Percentiles rank a stretch among this genome's conserved stretches.
Conservation (phyloP, 2,329 filamentous ascomycete genomes). For the Monilinia aucupariae region DNA sequence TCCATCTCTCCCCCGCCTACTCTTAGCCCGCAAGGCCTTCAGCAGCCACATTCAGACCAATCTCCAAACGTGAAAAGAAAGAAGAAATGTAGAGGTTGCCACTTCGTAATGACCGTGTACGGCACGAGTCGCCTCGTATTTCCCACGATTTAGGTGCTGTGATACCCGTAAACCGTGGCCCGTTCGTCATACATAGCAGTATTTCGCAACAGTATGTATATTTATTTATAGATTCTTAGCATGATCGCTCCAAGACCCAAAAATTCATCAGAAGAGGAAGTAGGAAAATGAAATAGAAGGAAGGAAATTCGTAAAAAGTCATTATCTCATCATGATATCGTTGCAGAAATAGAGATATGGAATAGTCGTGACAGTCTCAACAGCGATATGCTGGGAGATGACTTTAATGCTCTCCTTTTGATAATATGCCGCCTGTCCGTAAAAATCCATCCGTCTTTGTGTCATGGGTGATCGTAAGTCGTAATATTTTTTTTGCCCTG, state of each 20-base stretch:
- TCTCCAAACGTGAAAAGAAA: background rate
- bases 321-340: constrained; percentile 17
- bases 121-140: constrained; percentile 34
- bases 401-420: background rate
- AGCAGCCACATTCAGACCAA: background rate
- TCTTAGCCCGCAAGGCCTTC: too few relatives aligned
- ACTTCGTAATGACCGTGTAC: constrained; percentile 31
- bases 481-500: constrained; percentile 15
- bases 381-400: background rate
- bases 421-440: constrained; percentile 1
- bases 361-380: constrained; percentile 15
- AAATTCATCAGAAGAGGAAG: background rate
- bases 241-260: background rate
- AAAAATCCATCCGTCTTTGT: background rate
- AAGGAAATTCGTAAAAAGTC: constrained; percentile 15
- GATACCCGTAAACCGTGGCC: constrained; percentile 25
- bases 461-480: constrained; percentile 13
- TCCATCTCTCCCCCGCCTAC: constrained; percentile 28
- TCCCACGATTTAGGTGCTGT: constrained; percentile 33
- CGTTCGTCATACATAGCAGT: constrained; percentile 24
- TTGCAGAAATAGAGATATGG: constrained; percentile 21
- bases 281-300: constrained; percentile 11
- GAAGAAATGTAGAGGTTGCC: constrained; percentile 15
- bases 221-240: background rate
- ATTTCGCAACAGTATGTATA: constrained; percentile 17